phyloP scores from a whole-genome alignment of 805 yeast genomes.

The Candida coleopterorum region DNA sequence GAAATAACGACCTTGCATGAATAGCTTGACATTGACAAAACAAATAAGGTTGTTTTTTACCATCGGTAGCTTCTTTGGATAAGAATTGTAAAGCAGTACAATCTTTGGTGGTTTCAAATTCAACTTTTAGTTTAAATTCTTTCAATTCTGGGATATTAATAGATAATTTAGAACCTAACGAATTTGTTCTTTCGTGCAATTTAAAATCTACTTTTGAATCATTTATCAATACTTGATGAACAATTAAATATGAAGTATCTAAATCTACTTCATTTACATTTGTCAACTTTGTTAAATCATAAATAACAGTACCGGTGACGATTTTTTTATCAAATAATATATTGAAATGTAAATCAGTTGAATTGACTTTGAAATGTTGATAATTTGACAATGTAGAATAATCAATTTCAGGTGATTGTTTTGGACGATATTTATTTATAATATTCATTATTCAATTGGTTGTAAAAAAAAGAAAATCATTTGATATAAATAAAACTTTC shows the following conservation, averaged over 20 bases:
- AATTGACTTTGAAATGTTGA: conserved; percentile 41
- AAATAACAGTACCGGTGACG: conserved; percentile 53
- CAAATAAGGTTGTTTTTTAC: conserved; percentile 62
- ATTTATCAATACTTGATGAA: conserved; percentile 26
- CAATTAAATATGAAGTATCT: conserved; percentile 61
- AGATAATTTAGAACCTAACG: conserved; percentile 47
- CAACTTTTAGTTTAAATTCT: conserved; percentile 20
- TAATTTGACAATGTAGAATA: conserved; percentile 80
- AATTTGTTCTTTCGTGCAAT: conserved; percentile 41
- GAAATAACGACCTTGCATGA: conserved; percentile 83
- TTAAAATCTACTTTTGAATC: conserved; percentile 22
- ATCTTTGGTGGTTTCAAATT: conserved; percentile 64
- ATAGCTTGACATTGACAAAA: conserved; percentile 92
- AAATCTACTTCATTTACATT: conserved; percentile 42
- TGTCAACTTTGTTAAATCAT: conserved; percentile 32
- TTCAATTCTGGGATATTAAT: conserved; percentile 3
- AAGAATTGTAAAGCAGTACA: conserved; percentile 89
- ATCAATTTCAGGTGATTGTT: conserved; percentile 48
- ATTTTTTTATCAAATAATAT: conserved; percentile 51
- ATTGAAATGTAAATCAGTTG: conserved; percentile 49
- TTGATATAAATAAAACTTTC: too few relatives aligned
- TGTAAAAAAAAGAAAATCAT: too few relatives aligned
- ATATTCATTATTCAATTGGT: conserved; percentile 10
- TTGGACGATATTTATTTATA: conserved; percentile 20
- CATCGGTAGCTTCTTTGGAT: conserved; percentile 68